phyloP scores from a whole-genome alignment of 768 basidiomycete species.

The Suillus fuscotomentosus region DNA sequence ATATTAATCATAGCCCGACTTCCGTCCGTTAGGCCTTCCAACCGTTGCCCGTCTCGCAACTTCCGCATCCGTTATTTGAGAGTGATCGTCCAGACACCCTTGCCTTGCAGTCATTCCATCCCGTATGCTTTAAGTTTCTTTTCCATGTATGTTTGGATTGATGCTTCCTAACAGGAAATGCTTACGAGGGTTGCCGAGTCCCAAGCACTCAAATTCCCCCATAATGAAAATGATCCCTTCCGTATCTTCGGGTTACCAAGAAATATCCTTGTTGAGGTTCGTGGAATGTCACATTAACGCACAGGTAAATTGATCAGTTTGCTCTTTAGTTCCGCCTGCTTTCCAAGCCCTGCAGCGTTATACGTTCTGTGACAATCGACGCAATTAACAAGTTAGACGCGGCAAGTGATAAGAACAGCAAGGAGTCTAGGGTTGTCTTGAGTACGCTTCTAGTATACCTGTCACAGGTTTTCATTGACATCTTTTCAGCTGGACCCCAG shows the following conservation, averaged over 20 bases:
- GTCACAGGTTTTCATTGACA: constrained; percentile 5
- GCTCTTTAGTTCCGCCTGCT: constrained; percentile 61
- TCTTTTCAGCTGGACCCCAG: constrained; percentile 56
- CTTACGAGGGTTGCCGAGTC: constrained; percentile 39
- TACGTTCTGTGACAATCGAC: constrained; percentile 65
- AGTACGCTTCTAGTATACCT: constrained; percentile 44
- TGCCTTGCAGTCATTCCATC: constrained; percentile 40
- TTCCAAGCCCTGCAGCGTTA: constrained; percentile 67
- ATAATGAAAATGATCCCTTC: constrained; percentile 48
- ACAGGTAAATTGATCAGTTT: background rate
- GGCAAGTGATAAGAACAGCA: constrained; percentile 49
- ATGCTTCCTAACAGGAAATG: constrained; percentile 27
- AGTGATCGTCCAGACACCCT: constrained; percentile 34
- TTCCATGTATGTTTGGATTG: background rate
- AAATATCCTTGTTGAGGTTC: constrained; percentile 68
- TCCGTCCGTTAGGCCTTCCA: constrained; percentile 37
- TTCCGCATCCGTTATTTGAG: constrained; percentile 43
- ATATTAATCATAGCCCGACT: background rate
- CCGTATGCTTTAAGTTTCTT: constrained; percentile 31
- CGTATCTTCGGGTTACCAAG: constrained; percentile 71
- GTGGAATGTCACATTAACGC: constrained; percentile 15
- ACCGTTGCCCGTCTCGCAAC: constrained; percentile 36
- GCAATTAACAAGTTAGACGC: constrained; percentile 50
- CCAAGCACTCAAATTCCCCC: constrained; percentile 44
- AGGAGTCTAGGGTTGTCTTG: constrained; percentile 55